phyloP scores from a whole-genome alignment of 768 basidiomycete species.

The Neoboletus brunneissimus region DNA sequence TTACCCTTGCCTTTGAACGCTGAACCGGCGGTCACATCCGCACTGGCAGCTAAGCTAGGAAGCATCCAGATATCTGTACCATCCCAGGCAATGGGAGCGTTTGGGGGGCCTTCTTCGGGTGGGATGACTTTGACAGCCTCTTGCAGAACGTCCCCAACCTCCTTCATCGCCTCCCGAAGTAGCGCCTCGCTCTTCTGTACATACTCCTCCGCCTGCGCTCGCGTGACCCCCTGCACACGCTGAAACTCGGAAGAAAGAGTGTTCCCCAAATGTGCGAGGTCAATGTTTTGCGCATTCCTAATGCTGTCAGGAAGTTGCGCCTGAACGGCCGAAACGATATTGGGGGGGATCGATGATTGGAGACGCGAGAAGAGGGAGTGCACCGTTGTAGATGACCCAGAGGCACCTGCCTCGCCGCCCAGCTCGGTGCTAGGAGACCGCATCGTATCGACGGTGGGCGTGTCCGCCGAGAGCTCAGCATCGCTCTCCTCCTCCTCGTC shows the following conservation, averaged over 20 bases:
- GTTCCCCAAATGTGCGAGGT: constrained; percentile 64
- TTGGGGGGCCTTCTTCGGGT: constrained; percentile 50
- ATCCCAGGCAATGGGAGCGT: constrained; percentile 63
- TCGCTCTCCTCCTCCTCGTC: constrained; percentile 24
- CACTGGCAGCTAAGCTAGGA: constrained; percentile 34
- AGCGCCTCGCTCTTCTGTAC: constrained; percentile 69
- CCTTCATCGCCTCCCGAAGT: constrained; percentile 67
- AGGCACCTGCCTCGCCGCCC: constrained; percentile 13
- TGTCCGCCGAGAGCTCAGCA: constrained; percentile 26
- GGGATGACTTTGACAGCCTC: constrained; percentile 94
- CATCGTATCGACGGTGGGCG: constrained; percentile 23
- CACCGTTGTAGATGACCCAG: constrained; percentile 22
- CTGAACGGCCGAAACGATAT: constrained; percentile 66
- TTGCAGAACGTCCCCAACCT: constrained; percentile 75
- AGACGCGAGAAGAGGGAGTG: constrained; percentile 63
- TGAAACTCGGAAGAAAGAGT: constrained; percentile 65
- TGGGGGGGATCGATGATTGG: constrained; percentile 72
- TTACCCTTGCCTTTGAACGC: constrained; percentile 37
- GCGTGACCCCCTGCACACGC: constrained; percentile 71
- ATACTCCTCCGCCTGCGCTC: constrained; percentile 82
- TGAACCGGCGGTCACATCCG: constrained; percentile 9
- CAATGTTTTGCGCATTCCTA: constrained; percentile 60
- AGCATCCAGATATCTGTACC: constrained; percentile 86
- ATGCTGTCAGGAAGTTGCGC: constrained; percentile 65
- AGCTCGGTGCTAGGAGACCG: constrained; percentile 19